Conservation (phyloP, 345 rosid species). For the Bruguiera gymnorhiza region DNA sequence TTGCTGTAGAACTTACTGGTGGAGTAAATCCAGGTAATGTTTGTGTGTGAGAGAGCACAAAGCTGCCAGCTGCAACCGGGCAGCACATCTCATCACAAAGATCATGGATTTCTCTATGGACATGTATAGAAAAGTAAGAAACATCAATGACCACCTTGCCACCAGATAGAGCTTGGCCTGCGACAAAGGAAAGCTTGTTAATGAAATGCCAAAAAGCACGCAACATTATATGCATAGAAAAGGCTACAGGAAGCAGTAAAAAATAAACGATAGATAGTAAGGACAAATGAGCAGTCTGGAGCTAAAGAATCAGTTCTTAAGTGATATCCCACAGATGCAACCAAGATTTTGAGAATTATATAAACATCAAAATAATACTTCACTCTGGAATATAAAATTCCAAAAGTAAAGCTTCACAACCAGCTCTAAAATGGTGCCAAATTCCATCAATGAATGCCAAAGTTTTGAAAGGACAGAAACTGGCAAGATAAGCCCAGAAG, state of each 20-base stretch:
- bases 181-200: not conserved
- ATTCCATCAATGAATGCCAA: no score
- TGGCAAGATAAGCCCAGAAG: no score
- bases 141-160: constrained; percentile 55
- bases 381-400: no score
- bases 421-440: no score
- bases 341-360: no score
- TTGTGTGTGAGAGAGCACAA: constrained; percentile 64
- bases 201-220: constrained; percentile 2
- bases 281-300: not conserved
- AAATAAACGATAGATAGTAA: not conserved
- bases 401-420: no score
- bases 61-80: constrained; percentile 48
- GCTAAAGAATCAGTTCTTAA: not conserved
- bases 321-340: not conserved
- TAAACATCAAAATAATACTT: no score
- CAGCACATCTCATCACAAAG: constrained; percentile 58
- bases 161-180: constrained; percentile 46
- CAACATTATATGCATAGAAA: not conserved
- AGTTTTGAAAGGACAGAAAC: no score
- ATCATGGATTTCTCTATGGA: constrained; percentile 53
- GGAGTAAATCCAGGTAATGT: constrained; percentile 54
- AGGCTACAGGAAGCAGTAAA: not conserved
- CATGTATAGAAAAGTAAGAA: constrained; percentile 39
- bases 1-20: constrained; percentile 38